Evolutionary conservation across 306 rosid species (phyloP), one percentile per base, ranked within the genome.

Genomic region (Vigna mungo): DNA sequence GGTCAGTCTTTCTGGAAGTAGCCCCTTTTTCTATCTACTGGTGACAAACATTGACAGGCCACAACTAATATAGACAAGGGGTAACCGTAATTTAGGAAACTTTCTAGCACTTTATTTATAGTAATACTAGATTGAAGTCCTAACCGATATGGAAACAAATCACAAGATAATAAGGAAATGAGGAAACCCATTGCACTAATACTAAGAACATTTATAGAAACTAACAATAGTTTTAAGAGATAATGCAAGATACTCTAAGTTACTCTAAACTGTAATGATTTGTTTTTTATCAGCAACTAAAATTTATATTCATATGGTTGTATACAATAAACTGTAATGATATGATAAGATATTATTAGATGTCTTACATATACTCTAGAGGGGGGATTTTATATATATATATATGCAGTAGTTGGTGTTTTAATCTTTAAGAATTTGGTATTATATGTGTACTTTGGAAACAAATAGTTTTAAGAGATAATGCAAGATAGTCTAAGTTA

Each of bases 381-480:
- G 48, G 59, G 51, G 82, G 36, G 4, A 54, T 76, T 60, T 17
- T 13, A 74, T 20, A 20, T 25, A 25, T 27, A 44, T 81, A 51
- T 59, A 37, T 65, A 36, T 64, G 71, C 53, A 54, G 48, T 71
- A 43, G 66, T 72, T 20, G 25, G 48, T 46, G 68, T 18, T 49
- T 17, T 13, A 74, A 54, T 66, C 10, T 75, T 60, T 25, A 17
- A 72, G 54, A 67, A 4, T 43, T 66, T 16, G 27, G 21, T 16
- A 54, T 23, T 79, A 77, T 47, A 70, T 55, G 21, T 78, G 12
- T 78, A 67, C 61, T 73, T 18, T 21, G 17, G 27, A 83, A 83
- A 73, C 21, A 58, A 25, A n/a, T n/a, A n/a, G n/a, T n/a, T n/a
- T n/a, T n/a, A n/a, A n/a, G n/a, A n/a, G n/a, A n/a, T n/a, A n/a